phyloP scores from a whole-genome alignment of 129 eudicot species.

The Arctium minus region DNA sequence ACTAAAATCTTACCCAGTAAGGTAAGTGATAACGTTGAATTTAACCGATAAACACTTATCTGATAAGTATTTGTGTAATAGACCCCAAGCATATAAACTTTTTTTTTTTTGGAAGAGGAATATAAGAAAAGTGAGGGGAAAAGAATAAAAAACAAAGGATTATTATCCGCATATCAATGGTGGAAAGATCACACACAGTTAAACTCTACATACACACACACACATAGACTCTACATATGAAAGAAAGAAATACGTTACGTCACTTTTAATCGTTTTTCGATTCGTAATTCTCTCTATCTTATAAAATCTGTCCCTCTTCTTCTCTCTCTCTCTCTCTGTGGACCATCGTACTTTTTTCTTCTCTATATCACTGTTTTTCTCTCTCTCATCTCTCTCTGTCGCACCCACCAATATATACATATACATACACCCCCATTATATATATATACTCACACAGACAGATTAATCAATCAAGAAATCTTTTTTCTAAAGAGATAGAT shows the following conservation, averaged over 20 bases:
- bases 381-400: slow-evolving; percentile 19
- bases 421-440: slow-evolving; percentile 3
- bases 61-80: no score
- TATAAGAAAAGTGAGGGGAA: background rate
- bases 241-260: slow-evolving; percentile 1
- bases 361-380: slow-evolving; percentile 23
- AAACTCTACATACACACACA: background rate
- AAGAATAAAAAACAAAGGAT: slow-evolving; percentile 17
- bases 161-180: slow-evolving; percentile 1
- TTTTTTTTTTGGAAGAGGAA: background rate
- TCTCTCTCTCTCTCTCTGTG: slow-evolving; percentile 22
- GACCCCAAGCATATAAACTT: no score
- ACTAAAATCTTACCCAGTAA: no score
- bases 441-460: background rate
- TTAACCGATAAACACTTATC: no score
- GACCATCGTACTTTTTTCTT: slow-evolving; percentile 37
- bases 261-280: slow-evolving; percentile 13
- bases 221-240: background rate
- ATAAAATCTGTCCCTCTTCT: background rate
- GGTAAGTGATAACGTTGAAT: no score
- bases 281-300: slow-evolving; percentile 24
- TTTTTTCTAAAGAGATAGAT: background rate
- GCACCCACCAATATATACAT: slow-evolving; percentile 16
- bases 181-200: background rate
- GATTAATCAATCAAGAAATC: slow-evolving; percentile 13